Evolutionary conservation across 2,329 filamentous ascomycete genomes (phyloP).

Genomic region (Calonectria hawksworthii): DNA sequence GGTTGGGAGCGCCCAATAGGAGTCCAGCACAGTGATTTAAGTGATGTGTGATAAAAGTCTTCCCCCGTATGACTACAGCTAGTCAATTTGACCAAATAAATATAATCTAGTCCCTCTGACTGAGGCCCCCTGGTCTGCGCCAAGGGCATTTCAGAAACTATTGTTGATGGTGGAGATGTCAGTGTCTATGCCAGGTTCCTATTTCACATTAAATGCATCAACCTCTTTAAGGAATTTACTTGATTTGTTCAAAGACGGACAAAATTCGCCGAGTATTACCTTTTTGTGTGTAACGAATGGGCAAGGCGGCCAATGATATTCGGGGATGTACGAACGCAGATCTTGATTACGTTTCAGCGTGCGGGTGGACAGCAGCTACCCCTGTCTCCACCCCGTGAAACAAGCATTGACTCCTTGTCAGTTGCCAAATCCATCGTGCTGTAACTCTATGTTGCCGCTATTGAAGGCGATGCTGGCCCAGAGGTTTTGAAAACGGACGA

Average conservation of each 20-base stretch:
- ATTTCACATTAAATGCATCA: not conserved
- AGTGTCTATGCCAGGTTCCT: not conserved
- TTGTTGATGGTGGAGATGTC: not conserved
- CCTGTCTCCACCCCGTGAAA: not conserved
- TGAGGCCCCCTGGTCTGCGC: too few species aligned
- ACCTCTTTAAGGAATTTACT: not conserved
- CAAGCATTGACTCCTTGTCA: not conserved
- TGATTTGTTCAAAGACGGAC: not conserved
- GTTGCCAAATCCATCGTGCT: not conserved
- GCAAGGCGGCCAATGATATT: not conserved
- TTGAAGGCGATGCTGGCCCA: not conserved
- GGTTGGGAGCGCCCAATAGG: too few species aligned
- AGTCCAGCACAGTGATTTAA: too few species aligned
- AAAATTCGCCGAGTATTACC: not conserved
- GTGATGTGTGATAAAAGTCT: too few species aligned
- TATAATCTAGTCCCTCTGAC: too few species aligned
- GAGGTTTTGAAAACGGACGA: not conserved
- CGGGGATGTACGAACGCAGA: not conserved
- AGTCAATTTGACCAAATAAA: too few species aligned
- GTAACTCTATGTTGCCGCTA: not conserved
- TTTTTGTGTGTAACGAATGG: not conserved
- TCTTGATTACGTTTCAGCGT: not conserved
- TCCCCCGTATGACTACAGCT: too few species aligned
- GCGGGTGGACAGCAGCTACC: not conserved
- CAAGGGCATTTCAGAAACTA: not conserved